A percentile compares a stretch with the other conserved stretches of the same genome.
phyloP scores from a whole-genome alignment of 1,139 yeast genomes.

The Geotrichum aggregatum region DNA sequence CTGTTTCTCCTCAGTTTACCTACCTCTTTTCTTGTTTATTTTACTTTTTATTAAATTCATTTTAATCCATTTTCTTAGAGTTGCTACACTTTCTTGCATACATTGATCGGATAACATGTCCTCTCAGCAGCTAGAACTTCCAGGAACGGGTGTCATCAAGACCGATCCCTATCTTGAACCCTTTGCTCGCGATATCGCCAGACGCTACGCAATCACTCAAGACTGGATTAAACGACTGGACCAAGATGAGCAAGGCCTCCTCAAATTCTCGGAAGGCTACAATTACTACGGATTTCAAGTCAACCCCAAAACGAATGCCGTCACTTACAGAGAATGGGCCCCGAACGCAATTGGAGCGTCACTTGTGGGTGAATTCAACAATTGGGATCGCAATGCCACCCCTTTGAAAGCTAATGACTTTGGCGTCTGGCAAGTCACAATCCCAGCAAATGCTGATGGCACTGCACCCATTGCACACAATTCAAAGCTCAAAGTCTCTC shows the following conservation, averaged over 20 bases:
- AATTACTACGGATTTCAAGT: conserved; percentile 73
- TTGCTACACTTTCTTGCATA: neutral
- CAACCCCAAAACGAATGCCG: conserved; percentile 48
- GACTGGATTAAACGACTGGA: conserved; percentile 53
- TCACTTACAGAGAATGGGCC: conserved; percentile 76
- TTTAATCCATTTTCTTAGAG: no score
- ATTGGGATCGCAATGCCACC: conserved; percentile 63
- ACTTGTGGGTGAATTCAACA: conserved; percentile 84
- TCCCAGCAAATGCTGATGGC: conserved; percentile 49
- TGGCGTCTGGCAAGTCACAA: conserved; percentile 63
- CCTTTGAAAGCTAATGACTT: conserved; percentile 51
- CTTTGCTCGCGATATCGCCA: conserved; percentile 55
- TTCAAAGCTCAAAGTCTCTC: conserved; percentile 68
- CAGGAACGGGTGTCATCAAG: conserved; percentile 40
- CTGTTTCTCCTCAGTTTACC: neutral
- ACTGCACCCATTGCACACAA: conserved; percentile 73
- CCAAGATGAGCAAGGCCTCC: conserved; percentile 47
- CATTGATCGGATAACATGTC: neutral
- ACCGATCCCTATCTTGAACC: conserved; percentile 90
- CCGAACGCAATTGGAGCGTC: conserved; percentile 77
- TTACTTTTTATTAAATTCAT: no score
- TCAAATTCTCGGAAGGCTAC: conserved; percentile 57
- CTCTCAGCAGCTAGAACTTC: conserved; percentile 2
- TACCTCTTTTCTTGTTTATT: neutral
- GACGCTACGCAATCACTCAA: conserved; percentile 53